Evolutionary conservation across 371 early-diverging fungal genomes (phyloP).

Genomic region (Haplosporangium sp.): DNA sequence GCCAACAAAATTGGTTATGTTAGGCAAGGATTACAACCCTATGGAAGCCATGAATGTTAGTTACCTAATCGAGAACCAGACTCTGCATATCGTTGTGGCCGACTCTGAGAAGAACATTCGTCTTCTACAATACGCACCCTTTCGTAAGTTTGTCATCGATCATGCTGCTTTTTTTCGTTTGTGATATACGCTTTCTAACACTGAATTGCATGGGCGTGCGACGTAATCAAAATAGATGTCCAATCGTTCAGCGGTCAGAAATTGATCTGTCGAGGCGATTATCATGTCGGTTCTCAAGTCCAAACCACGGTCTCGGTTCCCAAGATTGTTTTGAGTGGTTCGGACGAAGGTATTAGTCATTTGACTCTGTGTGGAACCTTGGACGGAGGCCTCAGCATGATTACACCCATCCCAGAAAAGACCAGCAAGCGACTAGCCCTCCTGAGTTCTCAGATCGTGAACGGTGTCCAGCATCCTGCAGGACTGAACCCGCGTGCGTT

Average conservation of each 20-base stretch:
- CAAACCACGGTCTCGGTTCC: constrained; percentile 73
- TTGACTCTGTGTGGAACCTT: constrained; percentile 60
- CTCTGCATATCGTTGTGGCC: constrained; percentile 81
- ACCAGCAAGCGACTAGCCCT: constrained; percentile 87
- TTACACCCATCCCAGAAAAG: constrained; percentile 91
- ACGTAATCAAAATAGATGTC: constrained; percentile 64
- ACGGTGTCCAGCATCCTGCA: constrained; percentile 82
- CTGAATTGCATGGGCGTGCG: neutral
- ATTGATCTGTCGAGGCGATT: constrained; percentile 91
- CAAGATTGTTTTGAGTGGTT: constrained; percentile 36
- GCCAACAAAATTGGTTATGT: constrained; percentile 86
- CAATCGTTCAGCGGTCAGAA: constrained; percentile 92
- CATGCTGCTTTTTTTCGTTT: neutral
- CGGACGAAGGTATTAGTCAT: constrained; percentile 39
- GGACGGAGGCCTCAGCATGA: constrained; percentile 78
- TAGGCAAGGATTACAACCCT: constrained; percentile 91
- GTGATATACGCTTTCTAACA: neutral
- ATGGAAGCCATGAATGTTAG: constrained; percentile 79
- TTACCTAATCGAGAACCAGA: constrained; percentile 81
- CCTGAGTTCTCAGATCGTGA: constrained; percentile 83
- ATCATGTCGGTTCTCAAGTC: constrained; percentile 82
- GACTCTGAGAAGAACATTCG: constrained; percentile 88
- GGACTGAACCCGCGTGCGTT: constrained; percentile 95
- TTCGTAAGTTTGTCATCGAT: constrained; percentile 65
- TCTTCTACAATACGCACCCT: constrained; percentile 88